Evolutionary conservation across 1,284 basidiomycete genomes (phyloP), one percentile per base, ranked within the genome.

Genomic region (Irpex sp.): DNA sequence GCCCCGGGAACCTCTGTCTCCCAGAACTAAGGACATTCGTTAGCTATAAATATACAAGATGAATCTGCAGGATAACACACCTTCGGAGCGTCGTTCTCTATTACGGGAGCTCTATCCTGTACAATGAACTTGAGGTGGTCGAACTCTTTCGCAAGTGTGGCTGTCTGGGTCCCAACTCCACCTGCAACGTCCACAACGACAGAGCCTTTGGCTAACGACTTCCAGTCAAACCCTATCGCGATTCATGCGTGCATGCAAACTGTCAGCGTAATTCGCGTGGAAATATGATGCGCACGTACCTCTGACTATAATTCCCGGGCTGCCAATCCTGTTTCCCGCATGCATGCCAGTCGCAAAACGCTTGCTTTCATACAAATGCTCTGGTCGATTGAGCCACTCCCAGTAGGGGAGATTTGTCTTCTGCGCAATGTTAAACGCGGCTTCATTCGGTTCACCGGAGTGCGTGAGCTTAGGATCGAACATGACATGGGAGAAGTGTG

Each of bases 171-270:
- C 13, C 71, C 71, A 31, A 71, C 65, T 8, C 68, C 67, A 7
- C 67, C 71, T 0, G 69, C 71, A 9, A 73, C 68, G 60, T 73
- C 71, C 21, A 71, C 68, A 5, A 65, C 55, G 57, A 70, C 58
- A 19, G 62, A 47, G 44, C 56, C 64, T 31, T 62, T 38, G 5
- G 64, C 54, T 13, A 67, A 56, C 5, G 52, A 37, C 40, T 52
- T 54, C 64, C 66, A 68, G 62, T 67, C 60, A 57, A 62, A 67
- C 15, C 63, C 67, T 68, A 5, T 31, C 2, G 31, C 31, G 31
- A 31, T 31, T 5, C 31, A 31, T 31, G 31, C 3, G 31, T 31
- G 15, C 40, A 31, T 31, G 31, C 31, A 31, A 31, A 31, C 5
- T 31, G 31, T 31, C 31, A 31, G 31, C 31, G 31, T 31, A 31